Conservation (phyloP, 306 rosid species). For the Boehmeria nivea region DNA sequence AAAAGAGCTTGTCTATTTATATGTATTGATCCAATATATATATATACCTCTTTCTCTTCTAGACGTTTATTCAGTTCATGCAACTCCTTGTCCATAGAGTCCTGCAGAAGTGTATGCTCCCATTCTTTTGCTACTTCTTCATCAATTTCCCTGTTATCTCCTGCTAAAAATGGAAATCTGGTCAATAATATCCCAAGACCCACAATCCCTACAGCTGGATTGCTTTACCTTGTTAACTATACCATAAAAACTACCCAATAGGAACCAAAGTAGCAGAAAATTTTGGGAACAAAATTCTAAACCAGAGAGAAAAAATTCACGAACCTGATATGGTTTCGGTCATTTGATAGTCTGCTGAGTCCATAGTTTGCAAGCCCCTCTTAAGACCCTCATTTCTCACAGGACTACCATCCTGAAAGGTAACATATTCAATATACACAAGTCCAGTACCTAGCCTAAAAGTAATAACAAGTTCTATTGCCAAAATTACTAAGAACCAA, state of each 20-base stretch:
- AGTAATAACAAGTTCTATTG: conserved; percentile 13
- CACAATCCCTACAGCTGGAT: no score
- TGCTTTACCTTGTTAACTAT: no score
- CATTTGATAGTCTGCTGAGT: conserved; percentile 70
- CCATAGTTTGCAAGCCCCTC: conserved; percentile 69
- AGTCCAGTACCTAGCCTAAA: neutral
- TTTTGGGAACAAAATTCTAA: neutral
- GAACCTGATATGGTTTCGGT: conserved; percentile 66
- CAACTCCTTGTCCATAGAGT: conserved; percentile 93
- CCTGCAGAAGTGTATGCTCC: conserved; percentile 97
- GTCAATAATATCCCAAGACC: no score
- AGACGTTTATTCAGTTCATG: conserved; percentile 89
- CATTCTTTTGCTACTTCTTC: conserved; percentile 94
- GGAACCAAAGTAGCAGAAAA: neutral
- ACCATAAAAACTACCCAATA: neutral
- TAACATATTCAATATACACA: conserved; percentile 19
- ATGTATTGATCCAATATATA: conserved; percentile 10
- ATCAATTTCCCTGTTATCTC: conserved; percentile 78
- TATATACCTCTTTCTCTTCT: conserved; percentile 83
- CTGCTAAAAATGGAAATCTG: conserved; percentile 38
- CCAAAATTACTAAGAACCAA: neutral
- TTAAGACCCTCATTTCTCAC: conserved; percentile 76
- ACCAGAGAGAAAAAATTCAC: conserved; percentile 18
- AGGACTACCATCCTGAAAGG: conserved; percentile 62
- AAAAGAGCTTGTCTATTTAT: no score